phyloP scores from a whole-genome alignment of 1,139 yeast genomes.

The Zygosaccharomyces pseudobailii region DNA sequence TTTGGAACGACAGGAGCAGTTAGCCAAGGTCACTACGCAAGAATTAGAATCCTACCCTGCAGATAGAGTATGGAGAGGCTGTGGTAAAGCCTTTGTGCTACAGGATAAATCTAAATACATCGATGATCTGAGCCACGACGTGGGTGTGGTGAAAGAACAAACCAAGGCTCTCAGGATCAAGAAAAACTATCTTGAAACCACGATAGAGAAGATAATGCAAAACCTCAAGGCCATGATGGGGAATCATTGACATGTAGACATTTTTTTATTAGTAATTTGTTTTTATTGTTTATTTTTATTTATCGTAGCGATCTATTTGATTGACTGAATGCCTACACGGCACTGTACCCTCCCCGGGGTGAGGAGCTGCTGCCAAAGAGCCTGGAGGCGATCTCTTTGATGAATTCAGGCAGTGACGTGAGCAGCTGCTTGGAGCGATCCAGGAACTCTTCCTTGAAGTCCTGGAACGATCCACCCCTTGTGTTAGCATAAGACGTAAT shows the following conservation, averaged over 20 bases:
- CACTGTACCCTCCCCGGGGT: conserved; percentile 84
- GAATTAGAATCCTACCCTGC: conserved; percentile 46
- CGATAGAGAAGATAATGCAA: conserved; percentile 67
- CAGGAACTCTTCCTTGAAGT: conserved; percentile 61
- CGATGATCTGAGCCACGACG: conserved; percentile 47
- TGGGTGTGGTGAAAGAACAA: conserved; percentile 52
- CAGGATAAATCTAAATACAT: conserved; percentile 45
- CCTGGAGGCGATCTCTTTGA: conserved; percentile 63
- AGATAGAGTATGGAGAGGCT: conserved; percentile 72
- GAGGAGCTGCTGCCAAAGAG: conserved; percentile 52
- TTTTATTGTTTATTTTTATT: not conserved
- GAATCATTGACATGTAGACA: conserved; percentile 2
- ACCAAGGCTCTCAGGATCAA: conserved; percentile 61
- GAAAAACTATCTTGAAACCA: conserved; percentile 66
- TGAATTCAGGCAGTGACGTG: conserved; percentile 65
- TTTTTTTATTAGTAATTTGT: not conserved
- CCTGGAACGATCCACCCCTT: conserved; percentile 41
- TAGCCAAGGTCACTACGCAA: conserved; percentile 52
- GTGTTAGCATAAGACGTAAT: conserved; percentile 71
- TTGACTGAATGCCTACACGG: conserved; percentile 47
- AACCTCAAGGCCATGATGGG: conserved; percentile 41
- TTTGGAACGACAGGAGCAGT: conserved; percentile 52
- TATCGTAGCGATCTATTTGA: conserved; percentile 1
- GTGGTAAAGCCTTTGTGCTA: conserved; percentile 67
- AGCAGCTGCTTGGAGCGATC: conserved; percentile 60